Evolutionary conservation across 2,329 filamentous ascomycete genomes (phyloP), one percentile per base, ranked within the genome.

Genomic region (Mycosphaerella sp.): DNA sequence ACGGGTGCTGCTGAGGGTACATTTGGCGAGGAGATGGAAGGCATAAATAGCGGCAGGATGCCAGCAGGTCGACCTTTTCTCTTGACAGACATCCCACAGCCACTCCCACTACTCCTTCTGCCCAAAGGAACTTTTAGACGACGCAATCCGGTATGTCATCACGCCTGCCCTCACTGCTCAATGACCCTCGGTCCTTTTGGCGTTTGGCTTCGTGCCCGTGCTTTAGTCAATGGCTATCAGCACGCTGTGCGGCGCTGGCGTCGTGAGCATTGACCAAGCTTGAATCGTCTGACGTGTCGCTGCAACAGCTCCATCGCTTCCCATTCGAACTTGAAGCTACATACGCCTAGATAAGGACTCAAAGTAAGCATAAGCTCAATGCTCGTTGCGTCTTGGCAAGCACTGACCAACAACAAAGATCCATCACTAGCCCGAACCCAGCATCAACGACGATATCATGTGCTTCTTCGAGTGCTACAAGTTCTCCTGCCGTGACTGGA

Each of bases 391-490:
- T 35, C n/a, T 5, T 25, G 21, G 21, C 13, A 39, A 52, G 49
- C 49, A 52, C 45, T 55, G 49, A 55, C 53, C 53, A 50, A 17
- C 12, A 44, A n/a, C 47, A 39, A n/a, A 43, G 32, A 41, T 36
- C 27, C 46, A 37, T 34, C 43, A 17, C 35, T 14, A 16, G 35
- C 30, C 16, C 36, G 21, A 41, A 28, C 17, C 37, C 32, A 35
- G 25, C 41, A 48, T 53, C 16, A 49, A 17, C 45, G 27, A 40
- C 39, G 41, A 65, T 49, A 41, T 21, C 45, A 95, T 97, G 91
- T 96, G 91, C 76, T 96, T 93, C 78, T 97, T 90, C 77, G 89
- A 96, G 66, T 86, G 91, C 72, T 89, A 85, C 70, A 80, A 82
- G 62, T 95, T 87, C 79, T 71, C 71, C 52, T 97, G 91, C 74